Conservation (phyloP, 2,329 filamentous ascomycete species). For the Lasiodiplodia sp. region DNA sequence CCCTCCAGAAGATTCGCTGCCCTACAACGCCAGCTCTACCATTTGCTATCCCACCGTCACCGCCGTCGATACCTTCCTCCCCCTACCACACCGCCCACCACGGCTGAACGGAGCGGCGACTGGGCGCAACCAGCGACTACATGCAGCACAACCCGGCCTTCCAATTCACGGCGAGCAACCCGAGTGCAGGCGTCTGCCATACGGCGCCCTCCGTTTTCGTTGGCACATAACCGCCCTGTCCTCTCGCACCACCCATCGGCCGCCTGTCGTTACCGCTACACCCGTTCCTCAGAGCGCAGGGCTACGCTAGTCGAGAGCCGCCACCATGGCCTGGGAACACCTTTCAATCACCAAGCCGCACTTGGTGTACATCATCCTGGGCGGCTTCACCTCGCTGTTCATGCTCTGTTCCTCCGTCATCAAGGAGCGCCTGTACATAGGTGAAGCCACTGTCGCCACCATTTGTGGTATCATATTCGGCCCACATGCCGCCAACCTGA, state of each 20-base stretch:
- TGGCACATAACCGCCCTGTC: constrained; percentile 37
- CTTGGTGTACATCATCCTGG: constrained; percentile 97
- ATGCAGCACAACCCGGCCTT: constrained; percentile 49
- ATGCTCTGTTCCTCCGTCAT: constrained; percentile 98
- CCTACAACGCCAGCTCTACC: constrained; percentile 11
- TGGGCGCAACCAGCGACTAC: constrained; percentile 56
- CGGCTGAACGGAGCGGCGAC: constrained; percentile 52
- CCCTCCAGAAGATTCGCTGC: constrained; percentile 15
- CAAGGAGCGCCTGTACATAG: constrained; percentile 98
- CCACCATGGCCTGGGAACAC: constrained; percentile 77
- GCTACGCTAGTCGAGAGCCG: not conserved
- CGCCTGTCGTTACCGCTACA: constrained; percentile 21
- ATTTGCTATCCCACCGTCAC: not conserved
- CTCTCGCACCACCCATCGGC: constrained; percentile 12
- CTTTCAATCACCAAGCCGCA: constrained; percentile 91
- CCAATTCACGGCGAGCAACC: constrained; percentile 35
- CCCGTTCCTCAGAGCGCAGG: not conserved
- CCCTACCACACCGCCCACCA: constrained; percentile 11
- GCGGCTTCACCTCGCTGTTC: constrained; percentile 96
- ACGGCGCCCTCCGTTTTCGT: constrained; percentile 32
- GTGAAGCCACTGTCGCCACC: constrained; percentile 94
- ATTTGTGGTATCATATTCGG: constrained; percentile 89
- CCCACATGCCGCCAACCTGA: constrained; percentile 81
- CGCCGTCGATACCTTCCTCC: constrained; percentile 3
- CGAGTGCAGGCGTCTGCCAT: constrained; percentile 35